Evolutionary conservation across 768 basidiomycete species (phyloP), one percentile per base, ranked within the genome.

Genomic region (Amyloporia xantha): DNA sequence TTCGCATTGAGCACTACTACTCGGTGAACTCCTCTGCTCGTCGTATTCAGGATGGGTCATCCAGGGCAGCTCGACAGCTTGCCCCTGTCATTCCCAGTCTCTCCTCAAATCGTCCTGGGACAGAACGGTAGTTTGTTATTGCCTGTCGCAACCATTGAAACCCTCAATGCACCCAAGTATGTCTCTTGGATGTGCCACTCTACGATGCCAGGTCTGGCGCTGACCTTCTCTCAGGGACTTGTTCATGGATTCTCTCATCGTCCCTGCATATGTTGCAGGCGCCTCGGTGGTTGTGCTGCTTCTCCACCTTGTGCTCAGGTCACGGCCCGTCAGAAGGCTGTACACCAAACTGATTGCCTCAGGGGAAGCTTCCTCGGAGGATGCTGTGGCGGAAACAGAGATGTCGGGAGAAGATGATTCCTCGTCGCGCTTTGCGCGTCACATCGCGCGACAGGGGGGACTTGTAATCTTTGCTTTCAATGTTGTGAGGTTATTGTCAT

Each of bases 381-480:
- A n/a, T 35, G n/a, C 33, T 35, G n/a, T 9, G n/a, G 33, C 33
- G 9, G n/a, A 41, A 57, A 26, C 76, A 77, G 25, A 57, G 62
- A 28, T 76, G 66, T 62, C 58, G 74, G 52, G 68, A 73, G 39
- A 54, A 58, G 2, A 33, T 64, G n/a, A 55, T 70, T 0, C 68
- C 68, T 0, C 65, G 56, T 26, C 54, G 59, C 3, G 48, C 56
- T 9, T n/a, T n/a, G n/a, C n/a, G n/a, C 48, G 59, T 1, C 66
- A 64, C 44, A 49, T 71, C 15, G 35, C 61, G 0, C 60, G 55
- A 36, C 61, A 62, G 4, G 36, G 58, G 20, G 54, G 70, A 0
- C 75, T 73, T 1, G 59, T 58, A 1, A 48, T 67, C 7, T 27
- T 51, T 9, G 62, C 65, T 38, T 51, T 56, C 20, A 63, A 67